Conservation (phyloP, 495 filamentous ascomycete species). For the Penicillium cosmopolitanum region DNA sequence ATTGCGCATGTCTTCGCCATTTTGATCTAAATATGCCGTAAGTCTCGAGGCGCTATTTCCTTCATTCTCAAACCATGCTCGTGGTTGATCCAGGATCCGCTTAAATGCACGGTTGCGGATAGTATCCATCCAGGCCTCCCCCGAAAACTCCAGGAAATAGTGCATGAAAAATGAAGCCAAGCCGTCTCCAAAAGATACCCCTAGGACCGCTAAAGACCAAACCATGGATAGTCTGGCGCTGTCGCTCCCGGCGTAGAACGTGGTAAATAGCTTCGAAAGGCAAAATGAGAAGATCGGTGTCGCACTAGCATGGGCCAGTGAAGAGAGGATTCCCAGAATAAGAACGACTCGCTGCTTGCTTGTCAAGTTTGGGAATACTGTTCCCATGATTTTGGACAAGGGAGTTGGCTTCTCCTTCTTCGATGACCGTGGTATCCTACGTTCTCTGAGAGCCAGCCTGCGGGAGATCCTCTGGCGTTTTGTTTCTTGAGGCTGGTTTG, state of each 20-base stretch:
- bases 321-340: constrained; percentile 60
- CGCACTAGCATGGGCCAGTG: constrained; percentile 65
- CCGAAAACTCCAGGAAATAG: constrained; percentile 70
- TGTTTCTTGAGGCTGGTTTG: not conserved
- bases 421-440: not conserved
- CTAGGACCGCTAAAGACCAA: constrained; percentile 74
- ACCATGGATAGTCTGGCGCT: constrained; percentile 51
- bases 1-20: constrained; percentile 86
- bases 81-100: constrained; percentile 77
- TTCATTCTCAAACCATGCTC: constrained; percentile 79
- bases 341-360: constrained; percentile 56
- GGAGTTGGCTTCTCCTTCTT: constrained; percentile 19
- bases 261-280: constrained; percentile 72
- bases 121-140: constrained; percentile 78
- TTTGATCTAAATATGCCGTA: constrained; percentile 72
- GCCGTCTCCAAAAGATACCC: constrained; percentile 68
- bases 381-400: constrained; percentile 65
- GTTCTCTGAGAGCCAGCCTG: not conserved
- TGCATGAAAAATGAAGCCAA: constrained; percentile 65
- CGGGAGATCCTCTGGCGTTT: not conserved
- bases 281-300: constrained; percentile 80
- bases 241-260: constrained; percentile 60
- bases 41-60: constrained; percentile 66
- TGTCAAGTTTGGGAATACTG: constrained; percentile 71
- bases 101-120: constrained; percentile 70